Conservation (phyloP, 1,139 yeast genomes). For the Suhomyces taliae region DNA sequence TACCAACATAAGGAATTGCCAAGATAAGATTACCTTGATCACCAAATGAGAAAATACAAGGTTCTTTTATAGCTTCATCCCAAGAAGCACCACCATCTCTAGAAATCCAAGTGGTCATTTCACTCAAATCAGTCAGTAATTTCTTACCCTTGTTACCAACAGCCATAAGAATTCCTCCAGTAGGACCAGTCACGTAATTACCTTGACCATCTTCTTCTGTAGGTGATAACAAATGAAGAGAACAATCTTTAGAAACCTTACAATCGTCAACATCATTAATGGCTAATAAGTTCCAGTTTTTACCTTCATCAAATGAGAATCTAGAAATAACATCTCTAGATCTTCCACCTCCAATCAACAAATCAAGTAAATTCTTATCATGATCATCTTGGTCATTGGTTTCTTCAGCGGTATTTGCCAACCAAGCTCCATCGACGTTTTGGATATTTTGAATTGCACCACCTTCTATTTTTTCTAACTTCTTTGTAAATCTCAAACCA, state of each 20-base stretch:
- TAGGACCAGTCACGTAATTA: constrained; percentile 57
- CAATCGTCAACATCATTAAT: constrained; percentile 49
- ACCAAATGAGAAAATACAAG: constrained; percentile 65
- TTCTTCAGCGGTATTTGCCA: constrained; percentile 42
- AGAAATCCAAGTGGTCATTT: constrained; percentile 59
- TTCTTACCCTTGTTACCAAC: constrained; percentile 53
- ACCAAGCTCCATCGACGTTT: constrained; percentile 71
- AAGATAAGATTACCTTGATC: constrained; percentile 78
- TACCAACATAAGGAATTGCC: constrained; percentile 50
- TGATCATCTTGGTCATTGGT: constrained; percentile 15
- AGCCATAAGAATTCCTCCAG: constrained; percentile 72
- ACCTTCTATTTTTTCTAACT: constrained; percentile 45
- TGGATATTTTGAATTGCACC: constrained; percentile 52
- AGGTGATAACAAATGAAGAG: constrained; percentile 55
- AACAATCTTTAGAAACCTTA: constrained; percentile 47
- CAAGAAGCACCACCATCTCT: constrained; percentile 80
- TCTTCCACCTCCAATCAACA: constrained; percentile 27
- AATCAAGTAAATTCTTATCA: constrained; percentile 27
- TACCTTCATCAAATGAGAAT: constrained; percentile 66
- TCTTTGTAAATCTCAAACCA: constrained; percentile 55
- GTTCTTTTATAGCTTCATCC: constrained; percentile 55
- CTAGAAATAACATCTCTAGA: constrained; percentile 20
- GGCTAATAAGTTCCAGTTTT: constrained; percentile 56
- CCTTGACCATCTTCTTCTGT: constrained; percentile 57
- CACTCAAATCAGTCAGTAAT: constrained; percentile 21